Evolutionary conservation across 179 eudicot species (phyloP), one percentile per base, ranked within the genome.

Genomic region (Spergularia azorica): DNA sequence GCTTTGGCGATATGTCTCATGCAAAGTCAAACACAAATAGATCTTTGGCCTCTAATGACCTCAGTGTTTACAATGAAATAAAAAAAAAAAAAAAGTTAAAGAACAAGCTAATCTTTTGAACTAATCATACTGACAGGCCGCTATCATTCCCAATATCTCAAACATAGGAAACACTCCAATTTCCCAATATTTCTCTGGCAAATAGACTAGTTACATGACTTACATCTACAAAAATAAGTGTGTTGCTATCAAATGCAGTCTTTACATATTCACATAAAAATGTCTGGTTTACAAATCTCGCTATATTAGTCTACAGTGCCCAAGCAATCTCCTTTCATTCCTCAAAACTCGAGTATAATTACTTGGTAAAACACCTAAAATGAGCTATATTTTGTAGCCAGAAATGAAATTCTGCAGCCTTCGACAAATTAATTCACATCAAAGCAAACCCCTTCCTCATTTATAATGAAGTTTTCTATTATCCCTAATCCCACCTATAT

Each of bases 141-240:
- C 70, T 39, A 65, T 41, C 11, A 65, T 65, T 11, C 68, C 50
- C 4, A 16, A 65, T 48, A 67, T 48, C 56, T 67, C 71, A 67
- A 67, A 67, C 8, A 43, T 43, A 43, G 48, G 32, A 43, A 0
- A 43, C 8, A 7, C 70, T 32, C 8, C 48, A n/a, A 32, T 63
- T 32, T 38, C 67, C 17, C 11, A 63, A 63, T 10, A 11, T 10
- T 9, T 4, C 17, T 16, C 21, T 39, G 3, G 21, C 21, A 8
- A 8, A 32, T 4, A 4, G 48, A 43, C 48, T 7, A 43, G 6
- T 43, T 4, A 43, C 48, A 5, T 43, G 48, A 62, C 41, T 32
- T 10, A 38, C 65, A 61, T 26, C 5, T 9, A 26, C 6, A 18
- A 20, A 6, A 9, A 61, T 18, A 11, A 18, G 12, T 10, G 9